Conservation (phyloP, 75 land plant species). For the Selaginella tamariscina region DNA sequence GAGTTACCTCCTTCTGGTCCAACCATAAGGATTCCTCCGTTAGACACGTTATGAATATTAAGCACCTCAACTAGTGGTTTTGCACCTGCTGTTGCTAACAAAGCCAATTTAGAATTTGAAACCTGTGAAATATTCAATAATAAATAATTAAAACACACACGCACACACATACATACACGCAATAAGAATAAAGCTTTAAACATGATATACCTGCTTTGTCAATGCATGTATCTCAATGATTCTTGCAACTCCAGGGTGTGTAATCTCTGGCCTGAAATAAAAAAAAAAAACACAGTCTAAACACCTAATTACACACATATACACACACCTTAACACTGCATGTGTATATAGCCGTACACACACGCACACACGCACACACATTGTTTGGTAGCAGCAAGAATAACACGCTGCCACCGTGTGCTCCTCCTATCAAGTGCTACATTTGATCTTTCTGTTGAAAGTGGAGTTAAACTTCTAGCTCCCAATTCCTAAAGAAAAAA, state of each 20-base stretch:
- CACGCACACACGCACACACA: too few relatives aligned
- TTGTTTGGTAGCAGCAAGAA: slow-evolving; percentile 78
- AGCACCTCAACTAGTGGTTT: slow-evolving; percentile 40
- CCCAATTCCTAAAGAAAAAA: not conserved
- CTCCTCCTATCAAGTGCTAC: slow-evolving; percentile 40
- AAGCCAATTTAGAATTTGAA: slow-evolving; percentile 34
- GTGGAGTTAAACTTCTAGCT: slow-evolving; percentile 27
- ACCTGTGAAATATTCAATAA: slow-evolving; percentile 28
- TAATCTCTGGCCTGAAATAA: slow-evolving; percentile 55
- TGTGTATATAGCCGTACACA: too few relatives aligned
- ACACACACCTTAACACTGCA: too few relatives aligned
- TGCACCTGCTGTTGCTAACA: slow-evolving; percentile 70
- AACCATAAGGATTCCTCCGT: slow-evolving; percentile 45
- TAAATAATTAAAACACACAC: not conserved
- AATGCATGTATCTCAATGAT: slow-evolving; percentile 54
- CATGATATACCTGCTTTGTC: not conserved
- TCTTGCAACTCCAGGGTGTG: slow-evolving; percentile 53
- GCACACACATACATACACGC: not conserved
- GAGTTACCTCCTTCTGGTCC: slow-evolving; percentile 96
- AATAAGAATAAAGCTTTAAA: not conserved
- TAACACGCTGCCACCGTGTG: slow-evolving; percentile 63
- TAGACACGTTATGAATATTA: slow-evolving; percentile 9
- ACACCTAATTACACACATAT: not conserved
- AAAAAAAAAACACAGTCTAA: not conserved
- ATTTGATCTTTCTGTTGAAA: slow-evolving; percentile 62